Conservation (phyloP, 331 rosid species). For the Acacia concinna region DNA sequence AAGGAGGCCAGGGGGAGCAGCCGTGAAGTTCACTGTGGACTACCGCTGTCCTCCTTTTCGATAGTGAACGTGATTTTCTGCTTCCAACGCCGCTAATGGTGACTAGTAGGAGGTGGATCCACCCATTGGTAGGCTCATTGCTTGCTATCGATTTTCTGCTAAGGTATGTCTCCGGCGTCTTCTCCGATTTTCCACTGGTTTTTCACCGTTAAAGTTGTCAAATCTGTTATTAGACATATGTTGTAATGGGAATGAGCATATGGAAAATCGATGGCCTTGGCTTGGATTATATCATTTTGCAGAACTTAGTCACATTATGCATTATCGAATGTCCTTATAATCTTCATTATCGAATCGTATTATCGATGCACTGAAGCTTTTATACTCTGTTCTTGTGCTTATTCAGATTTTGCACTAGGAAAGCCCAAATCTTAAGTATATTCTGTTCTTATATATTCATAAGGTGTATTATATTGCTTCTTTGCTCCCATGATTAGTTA, state of each 20-base stretch:
- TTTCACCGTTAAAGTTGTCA: too few species aligned
- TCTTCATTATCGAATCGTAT: too few species aligned
- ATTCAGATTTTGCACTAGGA: conserved; percentile 5
- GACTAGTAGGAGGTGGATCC: too few species aligned
- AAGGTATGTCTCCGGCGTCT: too few species aligned
- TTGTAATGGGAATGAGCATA: neutral
- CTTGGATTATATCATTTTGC: neutral
- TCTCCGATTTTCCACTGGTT: too few species aligned
- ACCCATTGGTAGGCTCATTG: too few species aligned
- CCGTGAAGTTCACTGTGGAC: too few species aligned
- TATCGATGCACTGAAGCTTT: conserved; percentile 25
- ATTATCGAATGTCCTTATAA: neutral
- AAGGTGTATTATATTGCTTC: conserved; percentile 52
- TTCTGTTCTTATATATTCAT: conserved; percentile 54
- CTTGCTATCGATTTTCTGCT: too few species aligned
- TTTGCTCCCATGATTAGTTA: conserved; percentile 42
- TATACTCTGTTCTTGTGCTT: conserved; percentile 1
- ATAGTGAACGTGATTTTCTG: too few species aligned
- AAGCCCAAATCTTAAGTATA: neutral
- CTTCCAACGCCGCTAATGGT: too few species aligned
- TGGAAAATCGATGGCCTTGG: neutral
- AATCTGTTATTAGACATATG: neutral
- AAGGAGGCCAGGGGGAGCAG: too few species aligned
- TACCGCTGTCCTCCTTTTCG: too few species aligned
- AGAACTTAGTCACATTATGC: neutral